Evolutionary conservation across 2,329 filamentous ascomycete genomes (phyloP), one percentile per base, ranked within the genome.

Genomic region (Phaeosphaeria sp.): DNA sequence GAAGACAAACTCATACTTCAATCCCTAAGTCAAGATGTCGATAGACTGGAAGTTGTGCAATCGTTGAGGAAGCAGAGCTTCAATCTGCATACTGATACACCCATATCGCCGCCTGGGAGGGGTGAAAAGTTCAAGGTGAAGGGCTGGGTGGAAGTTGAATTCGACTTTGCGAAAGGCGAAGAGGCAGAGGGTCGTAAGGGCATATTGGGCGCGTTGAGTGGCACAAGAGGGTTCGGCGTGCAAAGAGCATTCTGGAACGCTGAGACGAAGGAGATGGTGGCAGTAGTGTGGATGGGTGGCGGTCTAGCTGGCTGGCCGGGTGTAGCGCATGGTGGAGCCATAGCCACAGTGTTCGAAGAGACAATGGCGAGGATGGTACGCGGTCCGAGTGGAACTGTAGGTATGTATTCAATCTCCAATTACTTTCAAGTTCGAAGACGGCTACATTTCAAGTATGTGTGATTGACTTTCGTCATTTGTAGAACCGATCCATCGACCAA

Each of bases 281-380:
- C 82, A 49, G 81, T 93, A n/a, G 79, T 93, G 4, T 90, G 83
- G 80, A 83, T 93, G 53, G 91, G 91, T 6, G 74, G 80, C n/a
- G 85, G 81, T 1, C 71, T 89, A 20, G 80, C 83, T 48, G 90
- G 91, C 3, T 93, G 89, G 89, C 90, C 90, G 1, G 84, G 85
- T 13, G 81, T 91, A 42, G 86, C 87, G 51, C 91, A 94, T 77
- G 91, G 91, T 54, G 91, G 91, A 15, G 81, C 84, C 6, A 81
- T 91, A 49, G 89, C 88, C 7, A 92, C 88, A 0, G 74, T 91
- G 3, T 77, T 93, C 39, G 86, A 91, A 73, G 91, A 93, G 79
- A 85, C 83, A 51, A 81, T 91, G 60, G 87, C 87, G n/a, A 81
- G 89, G 44, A 87, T 86, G 83, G 85, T 67, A 77, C 89, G 64